phyloP scores from a whole-genome alignment of 805 yeast species.

The Wickerhamiella cacticola region DNA sequence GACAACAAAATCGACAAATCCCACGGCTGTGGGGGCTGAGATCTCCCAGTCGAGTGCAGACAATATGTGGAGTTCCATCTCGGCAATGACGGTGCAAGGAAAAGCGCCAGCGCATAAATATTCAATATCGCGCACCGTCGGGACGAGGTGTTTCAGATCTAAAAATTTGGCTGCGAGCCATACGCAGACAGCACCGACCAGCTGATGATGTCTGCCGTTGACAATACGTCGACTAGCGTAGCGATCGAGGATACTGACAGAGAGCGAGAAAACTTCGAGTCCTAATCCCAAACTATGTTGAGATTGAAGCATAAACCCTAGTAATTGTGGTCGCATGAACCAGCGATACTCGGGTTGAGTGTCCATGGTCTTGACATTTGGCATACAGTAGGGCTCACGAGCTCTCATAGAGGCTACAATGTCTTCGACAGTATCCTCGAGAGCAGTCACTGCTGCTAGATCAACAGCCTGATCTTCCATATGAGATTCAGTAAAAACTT shows the following conservation, averaged over 20 bases:
- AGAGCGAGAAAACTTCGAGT: constrained; percentile 55
- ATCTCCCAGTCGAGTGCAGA: constrained; percentile 62
- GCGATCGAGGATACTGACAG: constrained; percentile 71
- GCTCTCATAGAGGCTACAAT: constrained; percentile 14
- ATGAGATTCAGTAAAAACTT: neutral
- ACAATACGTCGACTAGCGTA: constrained; percentile 83
- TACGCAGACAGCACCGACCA: constrained; percentile 80
- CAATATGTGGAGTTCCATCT: constrained; percentile 68
- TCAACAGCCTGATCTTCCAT: constrained; percentile 11
- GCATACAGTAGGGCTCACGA: constrained; percentile 26
- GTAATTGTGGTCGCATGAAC: constrained; percentile 56
- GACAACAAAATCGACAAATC: constrained; percentile 29
- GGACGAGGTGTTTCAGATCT: constrained; percentile 63
- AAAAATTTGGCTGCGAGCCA: constrained; percentile 87
- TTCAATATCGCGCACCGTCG: constrained; percentile 59
- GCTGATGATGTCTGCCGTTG: constrained; percentile 72
- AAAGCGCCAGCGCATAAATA: constrained; percentile 58
- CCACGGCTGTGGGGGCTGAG: constrained; percentile 47
- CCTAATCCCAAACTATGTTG: constrained; percentile 48
- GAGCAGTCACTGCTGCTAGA: constrained; percentile 19
- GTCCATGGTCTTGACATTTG: constrained; percentile 53
- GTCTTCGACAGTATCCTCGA: constrained; percentile 21
- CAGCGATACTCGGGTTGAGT: constrained; percentile 82
- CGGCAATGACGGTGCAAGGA: constrained; percentile 48
- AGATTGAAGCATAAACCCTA: constrained; percentile 65